Evolutionary conservation across 495 filamentous ascomycete species (phyloP), one percentile per base, ranked within the genome.

Genomic region (Chaetomidium leptoderma): DNA sequence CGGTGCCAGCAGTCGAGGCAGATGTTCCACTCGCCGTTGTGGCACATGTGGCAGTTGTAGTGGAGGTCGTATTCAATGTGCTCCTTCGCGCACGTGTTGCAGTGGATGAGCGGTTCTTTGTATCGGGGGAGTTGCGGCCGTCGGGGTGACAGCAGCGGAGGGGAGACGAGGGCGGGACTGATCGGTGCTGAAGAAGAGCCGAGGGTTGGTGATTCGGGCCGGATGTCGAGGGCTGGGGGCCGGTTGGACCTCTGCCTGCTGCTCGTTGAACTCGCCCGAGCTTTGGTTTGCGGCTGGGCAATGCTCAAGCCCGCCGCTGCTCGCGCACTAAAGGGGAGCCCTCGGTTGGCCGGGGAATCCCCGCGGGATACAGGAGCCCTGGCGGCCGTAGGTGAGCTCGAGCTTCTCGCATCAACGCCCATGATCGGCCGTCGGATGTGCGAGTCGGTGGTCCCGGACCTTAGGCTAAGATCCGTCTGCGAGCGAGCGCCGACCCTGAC

Each of bases 51-150:
- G 71, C 91, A 96, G 67, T 85, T 84, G 70, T 87, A 90, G 68
- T 95, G 90, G 0, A 95, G 74, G 2, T 87, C 81, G 62, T 95
- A 90, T 66, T 93, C 83, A 55, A 95, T 89, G 54, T 88, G 76
- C 3, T 70, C 30, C 57, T 77, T 84, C 17, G 72, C 68, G 66
- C 91, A 96, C 29, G 81, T 70, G 26, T 83, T 78, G 66, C 91
- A 96, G 29, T 76, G 78, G 53, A 95, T 80, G 0, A 80, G 80
- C 3, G 91, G 90, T 61, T 93, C 90, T 4, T 73, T 57, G 63
- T 81, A 91, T 2, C 79, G 76, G 13, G 75, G 66, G 14, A 76
- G 74, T 4, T 72, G 69, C 19, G 64, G 40, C 23, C 61, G 65
- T 7, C 67, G 70, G 2, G 65, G 60, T 1, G 63, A 55, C 2